Base-by-base conservation (phyloP, 225 moss, liverwort and hornwort species). In the Antitrichia curtipendula region DNA sequence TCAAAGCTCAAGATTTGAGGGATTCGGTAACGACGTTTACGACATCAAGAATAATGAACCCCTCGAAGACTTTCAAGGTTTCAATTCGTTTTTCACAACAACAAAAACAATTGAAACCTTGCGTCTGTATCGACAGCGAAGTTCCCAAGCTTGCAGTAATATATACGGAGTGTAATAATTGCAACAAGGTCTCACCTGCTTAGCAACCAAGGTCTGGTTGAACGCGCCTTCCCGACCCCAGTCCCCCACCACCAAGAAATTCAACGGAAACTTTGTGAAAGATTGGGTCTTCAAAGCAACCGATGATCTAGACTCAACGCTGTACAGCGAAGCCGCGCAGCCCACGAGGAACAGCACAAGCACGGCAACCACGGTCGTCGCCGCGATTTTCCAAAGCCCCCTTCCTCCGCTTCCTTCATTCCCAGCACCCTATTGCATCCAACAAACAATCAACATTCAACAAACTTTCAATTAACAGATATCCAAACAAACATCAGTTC, bases 221-320 rank as follows among this genome's bases (percentile, higher is more conserved):
- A 87, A 93, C n/a, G 70, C 73, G 32, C 94, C 94, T 82, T 93
- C 91, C 50, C 93, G 91, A 62, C 94, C 93, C 94, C 93, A 94
- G 65, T 94, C 94, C 38, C 94, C 94, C 21, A 94, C 87, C 81
- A 91, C 93, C 90, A 94, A 84, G 86, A 94, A 93, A 75, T 94
- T 94, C 89, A 94, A 81, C 12, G 92, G 94, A 40, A 88, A 92
- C 13, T 63, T 38, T 12, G 24, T 78, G 45, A 32, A 78, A n/a
- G 31, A 21, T 88, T 64, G 7, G 15, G 58, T 27, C 13, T 57
- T 17, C 71, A 86, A 58, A 41, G 65, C 52, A 49, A 71, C 56
- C 16, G 85, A 41, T 69, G 85, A 41, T 70, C 66, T 70, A 53
- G 82, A 63, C 8, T 65, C 38, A 25, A 28, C n/a, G 23, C 82